Evolutionary conservation across 306 rosid species (phyloP).

Genomic region (Gleditsia sinensis): DNA sequence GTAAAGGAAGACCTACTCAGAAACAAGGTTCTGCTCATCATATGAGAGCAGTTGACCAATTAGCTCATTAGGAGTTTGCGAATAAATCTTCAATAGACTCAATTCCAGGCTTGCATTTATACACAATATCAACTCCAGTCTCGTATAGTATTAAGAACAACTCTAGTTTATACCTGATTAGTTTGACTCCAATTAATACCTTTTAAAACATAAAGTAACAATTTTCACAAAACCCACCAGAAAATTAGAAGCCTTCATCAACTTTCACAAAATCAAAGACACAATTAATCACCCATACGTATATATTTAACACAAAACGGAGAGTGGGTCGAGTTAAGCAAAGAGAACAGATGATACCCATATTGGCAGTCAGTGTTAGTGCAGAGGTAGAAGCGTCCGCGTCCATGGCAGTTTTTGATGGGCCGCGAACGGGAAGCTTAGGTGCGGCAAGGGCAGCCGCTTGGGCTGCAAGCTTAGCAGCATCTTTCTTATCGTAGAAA

Average conservation of each 20-base stretch:
- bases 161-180: not conserved
- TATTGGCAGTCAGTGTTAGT: constrained; percentile 13
- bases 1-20: not conserved
- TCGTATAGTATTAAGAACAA: not conserved
- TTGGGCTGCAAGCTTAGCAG: constrained; percentile 82
- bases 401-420: constrained; percentile 57
- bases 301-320: too few species aligned
- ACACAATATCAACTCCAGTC: not conserved
- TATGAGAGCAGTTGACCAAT: not conserved
- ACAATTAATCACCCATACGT: not conserved
- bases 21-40: not conserved
- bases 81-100: not conserved
- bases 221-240: not conserved
- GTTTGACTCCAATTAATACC: not conserved
- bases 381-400: constrained; percentile 49
- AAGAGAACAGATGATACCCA: constrained; percentile 44
- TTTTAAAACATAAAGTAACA: not conserved
- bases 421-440: constrained; percentile 59
- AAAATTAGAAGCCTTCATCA: not conserved
- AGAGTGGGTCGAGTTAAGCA: not conserved
- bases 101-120: not conserved
- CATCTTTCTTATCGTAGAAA: constrained; percentile 78
- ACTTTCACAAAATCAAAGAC: not conserved
- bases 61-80: not conserved
- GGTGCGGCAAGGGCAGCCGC: constrained; percentile 97